Evolutionary conservation across 2,329 filamentous ascomycete species (phyloP).

Genomic region (Nemania bipapillata): DNA sequence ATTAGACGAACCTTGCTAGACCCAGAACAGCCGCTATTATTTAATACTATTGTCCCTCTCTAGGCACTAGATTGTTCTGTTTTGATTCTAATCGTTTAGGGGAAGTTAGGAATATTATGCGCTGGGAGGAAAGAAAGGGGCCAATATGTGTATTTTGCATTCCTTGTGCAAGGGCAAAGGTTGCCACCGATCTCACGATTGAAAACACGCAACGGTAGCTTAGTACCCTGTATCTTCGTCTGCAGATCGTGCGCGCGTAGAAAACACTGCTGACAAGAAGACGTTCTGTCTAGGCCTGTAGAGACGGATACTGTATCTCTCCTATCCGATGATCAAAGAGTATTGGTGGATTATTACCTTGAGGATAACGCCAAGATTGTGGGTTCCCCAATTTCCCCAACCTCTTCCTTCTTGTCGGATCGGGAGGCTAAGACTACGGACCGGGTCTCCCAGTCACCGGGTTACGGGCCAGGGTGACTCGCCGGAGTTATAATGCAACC

Average conservation of each 20-base stretch:
- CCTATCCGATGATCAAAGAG: slow-evolving; percentile 7
- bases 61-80: not conserved
- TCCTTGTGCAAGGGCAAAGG: not conserved
- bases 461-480: slow-evolving; percentile 9
- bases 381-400: slow-evolving; percentile 36
- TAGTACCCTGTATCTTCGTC: not conserved
- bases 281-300: not conserved
- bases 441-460: slow-evolving; percentile 6
- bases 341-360: slow-evolving; percentile 41
- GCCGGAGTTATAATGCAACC: slow-evolving; percentile 31
- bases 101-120: not conserved
- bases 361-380: slow-evolving; percentile 7
- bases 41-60: not conserved
- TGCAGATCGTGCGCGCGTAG: slow-evolving; percentile 15
- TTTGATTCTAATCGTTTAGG: not conserved
- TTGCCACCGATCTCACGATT: slow-evolving; percentile 1
- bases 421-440: slow-evolving; percentile 14
- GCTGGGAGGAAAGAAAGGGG: not conserved
- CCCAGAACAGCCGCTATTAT: no score
- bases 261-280: slow-evolving; percentile 1
- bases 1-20: not conserved
- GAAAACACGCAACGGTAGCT: not conserved
- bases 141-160: not conserved
- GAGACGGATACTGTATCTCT: slow-evolving; percentile 3
- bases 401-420: slow-evolving; percentile 12